Evolutionary conservation across 2,329 filamentous ascomycete species (phyloP).

Genomic region (Botrytis cinerea): DNA sequence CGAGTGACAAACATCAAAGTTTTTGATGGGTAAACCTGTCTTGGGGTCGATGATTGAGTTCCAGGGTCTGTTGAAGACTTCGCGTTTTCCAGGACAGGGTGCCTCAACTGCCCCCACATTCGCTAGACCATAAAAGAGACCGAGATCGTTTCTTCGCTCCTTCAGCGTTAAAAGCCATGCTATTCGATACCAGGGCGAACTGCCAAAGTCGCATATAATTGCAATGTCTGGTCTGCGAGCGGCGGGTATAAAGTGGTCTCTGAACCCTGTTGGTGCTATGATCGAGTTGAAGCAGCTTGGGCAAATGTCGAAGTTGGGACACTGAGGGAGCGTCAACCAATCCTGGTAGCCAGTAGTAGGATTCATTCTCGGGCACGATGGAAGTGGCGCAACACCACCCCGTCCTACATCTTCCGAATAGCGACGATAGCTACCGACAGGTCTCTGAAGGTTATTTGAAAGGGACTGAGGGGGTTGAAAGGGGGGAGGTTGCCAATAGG

Average conservation of each 20-base stretch:
- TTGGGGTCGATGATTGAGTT: slow-evolving; percentile 71
- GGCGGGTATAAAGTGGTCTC: slow-evolving; percentile 64
- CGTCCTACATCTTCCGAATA: slow-evolving; percentile 55
- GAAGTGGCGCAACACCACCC: slow-evolving; percentile 52
- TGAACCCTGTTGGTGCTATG: slow-evolving; percentile 68
- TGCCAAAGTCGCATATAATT: slow-evolving; percentile 76
- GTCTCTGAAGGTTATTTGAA: slow-evolving; percentile 42
- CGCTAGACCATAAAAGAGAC: slow-evolving; percentile 69
- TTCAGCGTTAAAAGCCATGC: slow-evolving; percentile 81
- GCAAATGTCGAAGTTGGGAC: slow-evolving; percentile 76
- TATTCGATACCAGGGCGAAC: slow-evolving; percentile 76
- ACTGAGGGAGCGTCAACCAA: slow-evolving; percentile 76
- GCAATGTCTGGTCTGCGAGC: slow-evolving; percentile 58
- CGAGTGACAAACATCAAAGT: slow-evolving; percentile 74
- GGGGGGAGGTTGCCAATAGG: slow-evolving; percentile 49
- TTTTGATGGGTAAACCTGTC: slow-evolving; percentile 61
- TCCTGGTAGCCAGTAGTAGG: slow-evolving; percentile 67
- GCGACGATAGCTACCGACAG: slow-evolving; percentile 52
- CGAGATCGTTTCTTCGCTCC: slow-evolving; percentile 64
- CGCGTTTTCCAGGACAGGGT: slow-evolving; percentile 59
- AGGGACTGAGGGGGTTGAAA: slow-evolving; percentile 45
- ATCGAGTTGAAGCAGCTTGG: slow-evolving; percentile 74
- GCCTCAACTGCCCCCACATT: slow-evolving; percentile 58
- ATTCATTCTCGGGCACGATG: slow-evolving; percentile 68
- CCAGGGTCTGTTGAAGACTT: slow-evolving; percentile 63